phyloP scores from a whole-genome alignment of 352 stramenopile species.

The Phytophthora agathidicida region DNA sequence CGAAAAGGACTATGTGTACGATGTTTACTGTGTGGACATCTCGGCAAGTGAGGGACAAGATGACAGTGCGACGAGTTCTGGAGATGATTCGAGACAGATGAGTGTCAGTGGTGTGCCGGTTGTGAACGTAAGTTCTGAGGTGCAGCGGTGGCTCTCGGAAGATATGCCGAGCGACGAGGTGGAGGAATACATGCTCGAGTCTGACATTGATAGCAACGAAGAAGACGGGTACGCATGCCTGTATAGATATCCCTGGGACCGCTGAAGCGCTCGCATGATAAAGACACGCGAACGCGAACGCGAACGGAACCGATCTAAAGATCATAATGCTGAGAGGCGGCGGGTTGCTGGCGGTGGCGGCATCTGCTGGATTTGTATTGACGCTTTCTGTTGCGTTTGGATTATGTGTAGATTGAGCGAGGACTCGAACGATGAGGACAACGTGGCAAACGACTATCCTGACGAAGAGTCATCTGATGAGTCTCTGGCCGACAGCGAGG shows the following conservation, averaged over 20 bases:
- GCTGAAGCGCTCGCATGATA: conserved; percentile 19
- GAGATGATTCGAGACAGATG: conserved; percentile 21
- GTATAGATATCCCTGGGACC: conserved; percentile 40
- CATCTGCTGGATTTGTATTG: conserved; percentile 31
- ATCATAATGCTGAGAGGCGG: conserved; percentile 33
- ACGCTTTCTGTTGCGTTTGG: conserved; percentile 17
- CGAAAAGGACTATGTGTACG: conserved; percentile 87
- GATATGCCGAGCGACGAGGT: conserved; percentile 61
- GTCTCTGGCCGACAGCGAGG: conserved; percentile 37
- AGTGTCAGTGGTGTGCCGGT: conserved; percentile 44
- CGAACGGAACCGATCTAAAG: conserved; percentile 22
- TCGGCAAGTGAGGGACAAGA: conserved; percentile 44
- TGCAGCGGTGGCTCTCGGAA: conserved; percentile 81
- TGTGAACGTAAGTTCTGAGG: conserved; percentile 76
- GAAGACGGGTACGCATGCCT: conserved; percentile 65
- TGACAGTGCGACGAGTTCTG: conserved; percentile 13
- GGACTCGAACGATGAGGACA: conserved; percentile 86
- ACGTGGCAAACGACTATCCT: conserved; percentile 82
- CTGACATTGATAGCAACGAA: conserved; percentile 71
- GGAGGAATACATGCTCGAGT: conserved; percentile 83
- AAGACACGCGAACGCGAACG: conserved; percentile 7
- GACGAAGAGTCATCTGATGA: conserved; percentile 78
- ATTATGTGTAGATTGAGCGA: conserved; percentile 63
- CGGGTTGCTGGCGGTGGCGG: conserved; percentile 13
- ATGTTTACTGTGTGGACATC: conserved; percentile 86